These are phyloP conservation scores for Hygrophorus russula DNA, from an alignment of 768 basidiomycete species.

Conservation along the genomic window DNA sequence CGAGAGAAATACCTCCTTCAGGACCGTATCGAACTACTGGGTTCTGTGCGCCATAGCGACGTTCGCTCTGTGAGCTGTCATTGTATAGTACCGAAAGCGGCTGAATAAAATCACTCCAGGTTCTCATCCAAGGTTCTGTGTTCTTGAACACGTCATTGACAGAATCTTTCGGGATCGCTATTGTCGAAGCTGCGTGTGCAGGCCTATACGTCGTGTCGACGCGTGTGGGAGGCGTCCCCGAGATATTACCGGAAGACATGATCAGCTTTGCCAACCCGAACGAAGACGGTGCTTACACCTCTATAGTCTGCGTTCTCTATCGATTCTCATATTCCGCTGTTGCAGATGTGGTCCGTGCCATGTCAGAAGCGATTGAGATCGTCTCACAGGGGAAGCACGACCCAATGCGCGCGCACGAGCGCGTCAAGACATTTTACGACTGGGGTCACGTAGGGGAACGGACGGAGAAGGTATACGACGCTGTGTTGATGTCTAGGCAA, in stretches of 20 bases:
- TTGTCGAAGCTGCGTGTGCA: constrained; percentile 91
- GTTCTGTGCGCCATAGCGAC: constrained; percentile 67
- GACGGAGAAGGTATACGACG: constrained; percentile 74
- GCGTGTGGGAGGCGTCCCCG: constrained; percentile 89
- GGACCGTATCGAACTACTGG: constrained; percentile 85
- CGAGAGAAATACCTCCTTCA: constrained; percentile 83
- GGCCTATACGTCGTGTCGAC: constrained; percentile 93
- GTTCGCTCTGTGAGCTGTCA: constrained; percentile 58
- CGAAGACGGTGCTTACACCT: constrained; percentile 65
- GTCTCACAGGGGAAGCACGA: constrained; percentile 62
- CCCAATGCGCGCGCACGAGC: constrained; percentile 63
- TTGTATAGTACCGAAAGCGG: background rate
- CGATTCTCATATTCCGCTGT: background rate
- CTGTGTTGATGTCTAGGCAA: constrained; percentile 48
- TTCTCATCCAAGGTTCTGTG: constrained; percentile 79
- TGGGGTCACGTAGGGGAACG: constrained; percentile 74
- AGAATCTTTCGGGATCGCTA: constrained; percentile 95
- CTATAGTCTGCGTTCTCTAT: background rate
- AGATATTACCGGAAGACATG: constrained; percentile 89
- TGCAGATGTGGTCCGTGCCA: constrained; percentile 74
- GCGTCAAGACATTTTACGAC: constrained; percentile 74
- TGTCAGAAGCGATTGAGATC: constrained; percentile 68
- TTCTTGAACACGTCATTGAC: constrained; percentile 95
- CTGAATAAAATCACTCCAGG: constrained; percentile 27
- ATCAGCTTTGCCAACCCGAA: constrained; percentile 92